Evolutionary conservation across 768 basidiomycete species (phyloP), one percentile per base, ranked within the genome.

Genomic region (Suillus ampliporus): DNA sequence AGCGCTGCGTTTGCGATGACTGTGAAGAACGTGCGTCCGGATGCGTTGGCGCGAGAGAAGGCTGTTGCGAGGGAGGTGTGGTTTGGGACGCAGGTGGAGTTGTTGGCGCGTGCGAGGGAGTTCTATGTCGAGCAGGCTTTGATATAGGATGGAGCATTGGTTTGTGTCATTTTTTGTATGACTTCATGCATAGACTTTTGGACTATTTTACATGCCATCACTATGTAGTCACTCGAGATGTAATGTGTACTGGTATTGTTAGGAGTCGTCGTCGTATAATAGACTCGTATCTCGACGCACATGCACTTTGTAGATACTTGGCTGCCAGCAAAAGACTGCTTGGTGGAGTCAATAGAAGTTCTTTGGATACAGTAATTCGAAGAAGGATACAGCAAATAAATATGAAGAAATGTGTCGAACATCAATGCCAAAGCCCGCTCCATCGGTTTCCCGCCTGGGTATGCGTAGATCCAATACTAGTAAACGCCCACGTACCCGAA

Each of bases 1-100:
- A 94, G 91, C 35, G 89, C 91, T 6, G 91, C 82, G 5, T 95
- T 95, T 73, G 76, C 74, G 57, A 76, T 95, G 41, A 89, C 83
- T 53, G 82, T 95, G 43, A 97, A 96, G 79, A 83, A 77, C 43
- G 84, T 97, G 50, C 76, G 85, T 57, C 80, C 78, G 37, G 87
- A 87, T 13, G 78, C 80, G 65, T 82, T 92, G 70, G 82, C 78
- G 65, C 75, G 76, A 57, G 85, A 88, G 26, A 87, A 86, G 77
- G 69, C 71, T 61, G 80, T 86, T 65, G 80, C 92, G 50, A 80
- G 84, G 74, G 77, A 67, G 57, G 77, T 73, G 69, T 93, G 91
- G 91, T 70, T 72, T 38, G 67, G 58, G 21, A 67, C 68, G 52
- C 73, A 80, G 69, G 61, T 61, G 60, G 64, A 67, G 35, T 66